Evolutionary conservation across 345 rosid species (phyloP).

Genomic region (Corymbia maculata): DNA sequence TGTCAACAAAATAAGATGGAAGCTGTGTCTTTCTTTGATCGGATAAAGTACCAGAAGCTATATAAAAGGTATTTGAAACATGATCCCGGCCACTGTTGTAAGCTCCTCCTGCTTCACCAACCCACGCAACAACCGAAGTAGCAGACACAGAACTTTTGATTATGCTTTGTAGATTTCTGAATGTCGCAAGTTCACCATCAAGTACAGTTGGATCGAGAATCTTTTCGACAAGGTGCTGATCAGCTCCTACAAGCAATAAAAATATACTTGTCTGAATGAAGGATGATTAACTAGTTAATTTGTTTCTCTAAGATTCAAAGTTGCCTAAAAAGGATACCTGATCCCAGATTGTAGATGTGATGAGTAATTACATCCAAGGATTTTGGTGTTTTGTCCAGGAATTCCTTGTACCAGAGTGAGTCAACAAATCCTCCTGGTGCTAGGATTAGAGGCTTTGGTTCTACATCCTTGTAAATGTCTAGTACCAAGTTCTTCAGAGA

Average conservation of each 20-base stretch:
- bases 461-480: slow-evolving; percentile 26
- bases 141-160: slow-evolving; percentile 43
- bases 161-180: slow-evolving; percentile 35
- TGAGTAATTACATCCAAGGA: slow-evolving; percentile 57
- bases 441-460: slow-evolving; percentile 53
- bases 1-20: neutral
- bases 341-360: slow-evolving; percentile 93
- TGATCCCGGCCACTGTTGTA: slow-evolving; percentile 81
- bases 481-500: slow-evolving; percentile 39
- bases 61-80: slow-evolving; percentile 81
- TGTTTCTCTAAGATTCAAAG: neutral
- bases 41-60: slow-evolving; percentile 71
- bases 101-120: slow-evolving; percentile 96
- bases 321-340: slow-evolving; percentile 39
- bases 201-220: slow-evolving; percentile 69
- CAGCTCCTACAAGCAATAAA: slow-evolving; percentile 44
- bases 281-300: neutral
- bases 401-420: slow-evolving; percentile 55
- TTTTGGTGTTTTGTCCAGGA: slow-evolving; percentile 33
- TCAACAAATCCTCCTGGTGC: slow-evolving; percentile 94
- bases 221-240: slow-evolving; percentile 46
- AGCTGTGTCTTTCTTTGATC: neutral
- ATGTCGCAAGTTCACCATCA: slow-evolving; percentile 43
- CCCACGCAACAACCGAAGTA: slow-evolving; percentile 68
- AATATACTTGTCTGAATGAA: neutral